A percentile compares a stretch with the other conserved stretches of the same genome.
Evolutionary conservation across 306 rosid species (phyloP).

Genomic region (Ochetophila trinervis): DNA sequence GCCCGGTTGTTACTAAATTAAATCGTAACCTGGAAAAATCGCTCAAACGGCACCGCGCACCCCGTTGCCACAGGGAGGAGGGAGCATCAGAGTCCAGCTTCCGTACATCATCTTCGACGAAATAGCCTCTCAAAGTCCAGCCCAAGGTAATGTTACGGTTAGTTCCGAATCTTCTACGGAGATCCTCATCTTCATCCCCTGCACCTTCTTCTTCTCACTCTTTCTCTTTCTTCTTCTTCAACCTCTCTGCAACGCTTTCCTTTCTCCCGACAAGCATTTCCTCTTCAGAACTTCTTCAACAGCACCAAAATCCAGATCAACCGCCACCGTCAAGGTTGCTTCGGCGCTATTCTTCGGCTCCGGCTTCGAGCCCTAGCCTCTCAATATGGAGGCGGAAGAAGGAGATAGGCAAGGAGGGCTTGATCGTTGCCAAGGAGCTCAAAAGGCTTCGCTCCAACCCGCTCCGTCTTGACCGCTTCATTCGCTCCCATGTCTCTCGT

Average conservation of each 20-base stretch:
- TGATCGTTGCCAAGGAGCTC: slow-evolving; percentile 68
- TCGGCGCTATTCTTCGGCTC: slow-evolving; percentile 23
- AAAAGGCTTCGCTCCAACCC: slow-evolving; percentile 56
- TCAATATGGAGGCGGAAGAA: slow-evolving; percentile 94
- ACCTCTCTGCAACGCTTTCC: neutral
- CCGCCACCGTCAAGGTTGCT: neutral
- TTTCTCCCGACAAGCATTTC: too few species aligned
- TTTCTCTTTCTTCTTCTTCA: neutral
- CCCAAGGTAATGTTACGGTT: slow-evolving; percentile 26
- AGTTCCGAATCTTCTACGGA: slow-evolving; percentile 22
- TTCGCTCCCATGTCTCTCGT: slow-evolving; percentile 69
- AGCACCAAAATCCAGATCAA: neutral
- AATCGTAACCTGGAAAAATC: too few species aligned
- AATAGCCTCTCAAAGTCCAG: too few species aligned
- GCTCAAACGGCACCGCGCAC: too few species aligned
- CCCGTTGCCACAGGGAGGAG: too few species aligned
- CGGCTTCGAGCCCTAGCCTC: slow-evolving; percentile 77
- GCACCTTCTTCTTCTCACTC: neutral
- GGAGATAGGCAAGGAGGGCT: slow-evolving; percentile 90
- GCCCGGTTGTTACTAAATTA: too few species aligned
- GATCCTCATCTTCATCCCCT: slow-evolving; percentile 10
- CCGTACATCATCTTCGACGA: too few species aligned
- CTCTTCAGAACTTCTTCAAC: neutral
- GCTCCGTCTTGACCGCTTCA: slow-evolving; percentile 56
- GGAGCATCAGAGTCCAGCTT: too few species aligned